phyloP scores from a whole-genome alignment of 78 protist genomes.

The Dictyostelium citrinum region DNA sequence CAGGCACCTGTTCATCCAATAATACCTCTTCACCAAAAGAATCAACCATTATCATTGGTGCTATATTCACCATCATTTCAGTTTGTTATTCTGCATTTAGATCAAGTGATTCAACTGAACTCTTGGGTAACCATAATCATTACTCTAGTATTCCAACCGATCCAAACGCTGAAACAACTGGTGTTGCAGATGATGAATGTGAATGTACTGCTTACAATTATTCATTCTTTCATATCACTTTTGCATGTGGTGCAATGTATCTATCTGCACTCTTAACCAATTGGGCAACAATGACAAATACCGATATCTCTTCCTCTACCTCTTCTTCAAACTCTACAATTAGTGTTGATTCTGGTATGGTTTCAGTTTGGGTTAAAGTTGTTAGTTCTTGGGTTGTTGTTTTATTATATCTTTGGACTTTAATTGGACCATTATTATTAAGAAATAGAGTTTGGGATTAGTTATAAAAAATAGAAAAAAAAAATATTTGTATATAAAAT shows the following conservation, averaged over 20 bases:
- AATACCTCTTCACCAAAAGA: neutral
- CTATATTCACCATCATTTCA: constrained; percentile 76
- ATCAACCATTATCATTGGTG: constrained; percentile 60
- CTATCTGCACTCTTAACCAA: constrained; percentile 83
- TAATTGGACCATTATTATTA: constrained; percentile 74
- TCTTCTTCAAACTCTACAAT: neutral
- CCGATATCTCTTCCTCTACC: neutral
- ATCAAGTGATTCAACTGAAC: constrained; percentile 62
- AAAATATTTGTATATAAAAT: neutral
- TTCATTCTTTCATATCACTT: constrained; percentile 86
- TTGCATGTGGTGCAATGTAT: constrained; percentile 86
- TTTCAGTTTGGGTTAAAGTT: constrained; percentile 83
- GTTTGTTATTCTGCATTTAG: constrained; percentile 74
- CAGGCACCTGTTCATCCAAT: neutral
- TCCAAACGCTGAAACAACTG: constrained; percentile 6
- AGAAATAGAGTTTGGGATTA: constrained; percentile 69
- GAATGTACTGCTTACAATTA: constrained; percentile 78
- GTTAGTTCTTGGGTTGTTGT: constrained; percentile 62
- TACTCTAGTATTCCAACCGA: neutral
- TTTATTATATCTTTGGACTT: constrained; percentile 81
- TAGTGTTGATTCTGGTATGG: constrained; percentile 67
- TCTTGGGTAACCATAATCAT: constrained; percentile 22
- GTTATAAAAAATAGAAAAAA: neutral
- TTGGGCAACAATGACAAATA: constrained; percentile 49
- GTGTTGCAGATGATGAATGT: constrained; percentile 64